A percentile compares a stretch with the other conserved stretches of the same genome.
phyloP scores from a whole-genome alignment of 2,329 filamentous ascomycete species.

The Arthrobotrys sinensis region DNA sequence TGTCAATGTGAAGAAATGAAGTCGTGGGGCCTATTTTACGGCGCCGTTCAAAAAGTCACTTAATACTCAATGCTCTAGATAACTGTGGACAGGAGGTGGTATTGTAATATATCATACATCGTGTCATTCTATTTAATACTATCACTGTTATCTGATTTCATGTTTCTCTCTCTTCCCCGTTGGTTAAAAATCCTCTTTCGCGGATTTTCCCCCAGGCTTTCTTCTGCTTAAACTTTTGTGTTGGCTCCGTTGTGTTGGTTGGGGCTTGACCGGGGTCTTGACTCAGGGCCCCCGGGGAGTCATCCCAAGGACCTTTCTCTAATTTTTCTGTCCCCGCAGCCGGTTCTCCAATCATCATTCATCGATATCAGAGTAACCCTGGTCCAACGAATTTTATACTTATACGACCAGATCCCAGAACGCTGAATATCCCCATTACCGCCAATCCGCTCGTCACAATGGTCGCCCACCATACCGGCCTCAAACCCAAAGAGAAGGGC shows the following conservation, averaged over 20 bases:
- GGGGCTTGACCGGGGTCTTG: constrained; percentile 65
- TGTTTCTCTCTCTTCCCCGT: too few species aligned
- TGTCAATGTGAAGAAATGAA: too few species aligned
- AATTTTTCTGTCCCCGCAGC: constrained; percentile 69
- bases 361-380: constrained; percentile 22
- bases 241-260: background rate
- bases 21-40: too few species aligned
- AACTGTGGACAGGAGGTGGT: too few species aligned
- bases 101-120: too few species aligned
- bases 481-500: constrained; percentile 75
- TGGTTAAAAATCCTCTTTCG: too few species aligned
- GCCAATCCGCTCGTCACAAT: constrained; percentile 63
- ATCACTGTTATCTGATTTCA: too few species aligned
- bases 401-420: background rate
- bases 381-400: background rate
- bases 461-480: constrained; percentile 57
- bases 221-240: background rate
- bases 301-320: constrained; percentile 74
- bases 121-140: too few species aligned
- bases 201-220: too few species aligned
- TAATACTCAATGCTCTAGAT: too few species aligned
- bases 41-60: too few species aligned
- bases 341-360: constrained; percentile 11
- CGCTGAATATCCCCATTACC: background rate
- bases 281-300: constrained; percentile 77